Percentiles rank a stretch among this genome's conserved stretches.
Evolutionary conservation across 371 early-diverging fungal genomes (phyloP).

Genomic region (Mucor mucedo): DNA sequence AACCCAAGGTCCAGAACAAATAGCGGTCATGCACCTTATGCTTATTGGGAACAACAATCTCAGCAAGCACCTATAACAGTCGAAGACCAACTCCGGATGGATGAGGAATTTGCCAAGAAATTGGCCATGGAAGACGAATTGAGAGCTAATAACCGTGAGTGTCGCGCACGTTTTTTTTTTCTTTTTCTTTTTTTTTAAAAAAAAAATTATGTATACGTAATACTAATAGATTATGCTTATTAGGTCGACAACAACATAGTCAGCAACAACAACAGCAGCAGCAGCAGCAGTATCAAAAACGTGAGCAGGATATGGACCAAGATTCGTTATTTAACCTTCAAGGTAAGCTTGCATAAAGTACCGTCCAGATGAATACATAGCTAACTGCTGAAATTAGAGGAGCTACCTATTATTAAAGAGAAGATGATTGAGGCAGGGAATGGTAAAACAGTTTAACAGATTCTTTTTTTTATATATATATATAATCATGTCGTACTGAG

Average conservation of each 20-base stretch:
- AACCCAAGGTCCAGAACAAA: not conserved
- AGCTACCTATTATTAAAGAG: slow-evolving; percentile 55
- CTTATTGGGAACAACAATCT: slow-evolving; percentile 29
- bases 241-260: slow-evolving; percentile 14
- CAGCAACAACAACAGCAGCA: slow-evolving; percentile 7
- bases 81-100: slow-evolving; percentile 54
- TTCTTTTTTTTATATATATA: not conserved
- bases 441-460: slow-evolving; percentile 29
- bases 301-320: slow-evolving; percentile 25
- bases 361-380: not conserved
- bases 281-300: slow-evolving; percentile 11
- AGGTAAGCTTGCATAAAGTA: slow-evolving; percentile 29
- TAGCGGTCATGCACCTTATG: slow-evolving; percentile 13
- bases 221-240: not conserved
- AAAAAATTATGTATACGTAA: not conserved
- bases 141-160: slow-evolving; percentile 23
- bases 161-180: not conserved
- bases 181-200: too few relatives aligned
- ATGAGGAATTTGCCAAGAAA: slow-evolving; percentile 51
- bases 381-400: slow-evolving; percentile 31
- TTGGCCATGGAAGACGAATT: slow-evolving; percentile 48
- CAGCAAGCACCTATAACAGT: slow-evolving; percentile 24
- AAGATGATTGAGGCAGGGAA: slow-evolving; percentile 54
- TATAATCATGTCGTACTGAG: not conserved
- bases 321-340: slow-evolving; percentile 46